A percentile compares a stretch with the other conserved stretches of the same genome.
Conservation (phyloP, 345 rosid species). For the Tarenaya hassleriana region DNA sequence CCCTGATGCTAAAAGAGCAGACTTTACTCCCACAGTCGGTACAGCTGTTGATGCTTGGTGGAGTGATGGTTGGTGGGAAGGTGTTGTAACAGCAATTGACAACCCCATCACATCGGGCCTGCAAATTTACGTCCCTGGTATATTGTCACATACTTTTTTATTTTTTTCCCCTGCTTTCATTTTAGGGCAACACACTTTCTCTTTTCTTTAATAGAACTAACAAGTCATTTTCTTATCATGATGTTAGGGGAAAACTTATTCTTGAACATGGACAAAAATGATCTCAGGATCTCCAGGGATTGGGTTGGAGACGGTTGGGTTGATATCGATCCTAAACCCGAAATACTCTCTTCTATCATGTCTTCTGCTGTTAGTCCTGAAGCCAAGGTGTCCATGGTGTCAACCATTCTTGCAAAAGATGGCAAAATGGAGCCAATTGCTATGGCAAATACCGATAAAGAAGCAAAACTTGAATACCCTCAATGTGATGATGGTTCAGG, state of each 20-base stretch:
- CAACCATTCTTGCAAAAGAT: constrained; percentile 39
- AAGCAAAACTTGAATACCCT: constrained; percentile 33
- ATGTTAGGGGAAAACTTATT: constrained; percentile 62
- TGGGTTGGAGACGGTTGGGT: constrained; percentile 77
- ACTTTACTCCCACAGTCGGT: constrained; percentile 41
- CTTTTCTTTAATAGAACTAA: constrained; percentile 17
- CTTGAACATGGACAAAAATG: constrained; percentile 47
- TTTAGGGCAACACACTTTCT: no score
- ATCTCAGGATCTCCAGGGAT: constrained; percentile 69
- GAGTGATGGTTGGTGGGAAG: constrained; percentile 99
- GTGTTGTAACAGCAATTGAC: constrained; percentile 48
- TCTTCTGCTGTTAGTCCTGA: constrained; percentile 33
- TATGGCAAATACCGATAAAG: constrained; percentile 33
- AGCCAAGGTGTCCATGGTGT: constrained; percentile 40
- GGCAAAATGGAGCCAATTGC: constrained; percentile 24
- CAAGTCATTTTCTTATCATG: constrained; percentile 20
- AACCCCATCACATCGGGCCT: constrained; percentile 34
- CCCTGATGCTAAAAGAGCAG: constrained; percentile 27
- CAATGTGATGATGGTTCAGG: constrained; percentile 23
- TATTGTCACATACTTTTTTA: neutral
- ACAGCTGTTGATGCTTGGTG: constrained; percentile 95
- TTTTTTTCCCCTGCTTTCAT: no score
- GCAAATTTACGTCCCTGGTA: constrained; percentile 76
- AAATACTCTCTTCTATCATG: constrained; percentile 56
- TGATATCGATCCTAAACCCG: constrained; percentile 53